These are phyloP conservation scores for Pseudogymnoascus sp. DNA, from an alignment of 2,329 filamentous ascomycete species.

Conservation along the genomic window DNA sequence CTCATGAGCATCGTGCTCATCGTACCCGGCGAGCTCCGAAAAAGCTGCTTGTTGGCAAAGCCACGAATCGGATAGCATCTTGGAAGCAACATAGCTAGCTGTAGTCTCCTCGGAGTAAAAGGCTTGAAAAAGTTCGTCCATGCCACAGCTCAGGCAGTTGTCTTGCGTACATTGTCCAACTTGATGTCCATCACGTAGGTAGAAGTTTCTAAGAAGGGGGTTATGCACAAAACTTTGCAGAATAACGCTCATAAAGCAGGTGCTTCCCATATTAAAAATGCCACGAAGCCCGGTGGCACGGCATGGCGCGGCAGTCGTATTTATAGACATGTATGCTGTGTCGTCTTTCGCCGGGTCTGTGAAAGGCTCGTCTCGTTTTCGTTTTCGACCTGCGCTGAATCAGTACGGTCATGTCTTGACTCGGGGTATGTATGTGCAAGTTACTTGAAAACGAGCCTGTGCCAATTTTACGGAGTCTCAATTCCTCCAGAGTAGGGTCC, in stretches of 20 bases:
- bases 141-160: constrained; percentile 59
- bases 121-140: constrained; percentile 66
- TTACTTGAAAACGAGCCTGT: constrained; percentile 57
- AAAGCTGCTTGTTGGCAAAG: constrained; percentile 67
- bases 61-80: constrained; percentile 84
- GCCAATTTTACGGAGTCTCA: constrained; percentile 61
- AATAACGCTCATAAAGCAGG: constrained; percentile 96
- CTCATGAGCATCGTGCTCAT: constrained; percentile 94
- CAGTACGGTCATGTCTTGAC: constrained; percentile 1
- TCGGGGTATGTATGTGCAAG: constrained; percentile 18
- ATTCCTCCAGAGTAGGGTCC: constrained; percentile 70
- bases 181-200: constrained; percentile 82
- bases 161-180: constrained; percentile 58
- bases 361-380: constrained; percentile 65
- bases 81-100: constrained; percentile 83
- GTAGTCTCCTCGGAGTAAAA: constrained; percentile 67
- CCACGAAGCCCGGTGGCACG: constrained; percentile 81
- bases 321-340: constrained; percentile 64
- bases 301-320: constrained; percentile 73
- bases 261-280: constrained; percentile 96
- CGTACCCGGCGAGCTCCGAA: constrained; percentile 75
- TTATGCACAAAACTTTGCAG: constrained; percentile 92
- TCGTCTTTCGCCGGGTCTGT: constrained; percentile 59
- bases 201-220: constrained; percentile 82
- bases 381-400: constrained; percentile 49